phyloP scores from a whole-genome alignment of 2,329 filamentous ascomycete genomes.

The Alternaria panax region DNA sequence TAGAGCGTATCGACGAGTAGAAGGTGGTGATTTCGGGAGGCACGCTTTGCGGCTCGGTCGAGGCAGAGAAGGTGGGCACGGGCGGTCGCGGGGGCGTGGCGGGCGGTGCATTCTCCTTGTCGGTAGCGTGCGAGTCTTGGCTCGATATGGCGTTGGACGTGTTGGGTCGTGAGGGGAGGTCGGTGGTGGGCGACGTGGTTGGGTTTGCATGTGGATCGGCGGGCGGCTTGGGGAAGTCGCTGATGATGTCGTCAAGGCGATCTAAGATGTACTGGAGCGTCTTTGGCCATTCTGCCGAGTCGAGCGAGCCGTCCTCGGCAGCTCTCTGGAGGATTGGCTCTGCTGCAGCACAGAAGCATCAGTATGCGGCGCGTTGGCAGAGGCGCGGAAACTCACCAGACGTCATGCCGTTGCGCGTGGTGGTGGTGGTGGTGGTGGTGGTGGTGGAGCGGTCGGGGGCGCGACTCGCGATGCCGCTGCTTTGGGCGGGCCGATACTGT shows the following conservation, averaged over 20 bases:
- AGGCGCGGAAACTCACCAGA: conserved; percentile 20
- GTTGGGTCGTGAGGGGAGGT: conserved; percentile 26
- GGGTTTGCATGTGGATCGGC: conserved; percentile 52
- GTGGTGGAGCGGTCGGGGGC: neutral
- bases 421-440: conserved; percentile 3
- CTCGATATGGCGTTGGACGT: conserved; percentile 35
- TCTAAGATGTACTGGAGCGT: conserved; percentile 71
- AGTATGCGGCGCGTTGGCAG: conserved; percentile 1
- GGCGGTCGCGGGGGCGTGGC: conserved; percentile 51
- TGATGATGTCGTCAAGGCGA: conserved; percentile 78
- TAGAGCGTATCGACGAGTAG: conserved; percentile 51
- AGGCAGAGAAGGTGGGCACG: conserved; percentile 53
- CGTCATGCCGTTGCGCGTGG: conserved; percentile 25
- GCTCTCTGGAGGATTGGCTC: conserved; percentile 64
- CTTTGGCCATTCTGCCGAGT: conserved; percentile 71
- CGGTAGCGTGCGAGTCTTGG: conserved; percentile 62
- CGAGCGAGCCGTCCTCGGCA: conserved; percentile 65
- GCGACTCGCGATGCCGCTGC: conserved; percentile 9
- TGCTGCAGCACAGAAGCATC: conserved; percentile 36
- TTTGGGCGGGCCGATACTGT: conserved; percentile 3
- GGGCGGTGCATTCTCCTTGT: conserved; percentile 73
- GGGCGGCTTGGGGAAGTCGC: conserved; percentile 74
- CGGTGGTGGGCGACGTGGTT: conserved; percentile 50
- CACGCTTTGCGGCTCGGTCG: conserved; percentile 36
- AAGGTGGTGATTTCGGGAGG: conserved; percentile 44